Evolutionary conservation across 2,329 filamentous ascomycete species (phyloP), one percentile per base, ranked within the genome.

Genomic region (Talaromyces rugulosus): DNA sequence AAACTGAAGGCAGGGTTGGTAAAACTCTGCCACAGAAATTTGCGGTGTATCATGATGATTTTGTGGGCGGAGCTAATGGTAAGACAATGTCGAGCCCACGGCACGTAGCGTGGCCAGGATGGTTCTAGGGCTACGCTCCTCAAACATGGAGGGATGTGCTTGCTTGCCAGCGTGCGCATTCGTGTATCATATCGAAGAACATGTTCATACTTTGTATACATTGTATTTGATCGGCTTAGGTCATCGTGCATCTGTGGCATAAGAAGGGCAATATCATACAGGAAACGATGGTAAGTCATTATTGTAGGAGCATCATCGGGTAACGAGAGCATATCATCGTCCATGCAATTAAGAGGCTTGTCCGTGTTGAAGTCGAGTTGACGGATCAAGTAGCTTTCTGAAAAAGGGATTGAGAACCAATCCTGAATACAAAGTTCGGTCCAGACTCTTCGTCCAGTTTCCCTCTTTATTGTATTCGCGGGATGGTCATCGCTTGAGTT

Each of bases 1-100:
- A 79, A 77, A 3, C 72, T 72, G 59, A 77, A 81, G n/a, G 74
- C 72, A 1, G 70, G 70, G 47, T 77, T 76, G 3, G 74, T 76
- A 64, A 80, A 79, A 56, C 77, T 78, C 47, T 72, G 68, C 44
- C 75, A 75, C 2, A 80, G 65, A 59, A 79, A 80, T 44, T 73
- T 75, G 51, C 79, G 72, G 58, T 79, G 76, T 5, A 78, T 72
- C 78, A 79, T 80, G 63, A 78, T 78, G 31, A 77, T 72, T 63
- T 79, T 78, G 56, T 79, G 76, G 12, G 72, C 71, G 16, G 68
- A 64, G 18, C 74, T 76, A 16, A 75, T 72, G n/a, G 73, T 69
- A 30, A 76, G 68, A 34, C 74, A 66, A 54, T 71, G 69, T 59
- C 74, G 69, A 5, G 74, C 75, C 75, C 75, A 78, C 0, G 66